Base-by-base conservation (phyloP, 2,329 filamentous ascomycete genomes). In the Neofusicoccum laricinum region DNA sequence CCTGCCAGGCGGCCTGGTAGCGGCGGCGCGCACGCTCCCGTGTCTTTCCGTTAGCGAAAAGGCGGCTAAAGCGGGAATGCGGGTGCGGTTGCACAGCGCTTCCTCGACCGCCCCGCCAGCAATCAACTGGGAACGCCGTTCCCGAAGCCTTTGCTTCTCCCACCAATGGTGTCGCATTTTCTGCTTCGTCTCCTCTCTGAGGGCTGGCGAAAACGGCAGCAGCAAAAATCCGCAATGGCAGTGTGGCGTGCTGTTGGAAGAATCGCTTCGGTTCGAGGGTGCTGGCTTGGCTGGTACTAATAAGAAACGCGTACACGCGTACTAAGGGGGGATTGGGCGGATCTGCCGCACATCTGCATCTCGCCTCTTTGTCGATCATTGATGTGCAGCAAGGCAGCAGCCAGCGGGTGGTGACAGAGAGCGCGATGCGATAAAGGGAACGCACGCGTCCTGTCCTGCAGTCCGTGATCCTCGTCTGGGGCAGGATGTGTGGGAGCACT, bases 311-410 rank as follows among this genome's bases (percentile, higher is more conserved):
- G 55, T 45, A 46, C 41, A 59, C 55, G 41, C 55, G 41, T 59
- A 8, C 55, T 59, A 21, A 36, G 49, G 49, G 49, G 32, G 7
- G 46, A 51, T 15, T 32, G 32, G n/a, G 41, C 36, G 25, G 55
- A 59, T 59, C 55, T 45, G 30, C 55, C 41, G 55, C 55, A 59
- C 55, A 59, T 59, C 55, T 21, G 43, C 55, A 59, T 59, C 30
- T 59, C 55, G 55, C 40, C 25, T 59, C 40, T 17, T 19, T 15
- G 55, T 45, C 55, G 55, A 59, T 59, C 55, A 59, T 59, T 19
- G 25, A 41, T 38, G 34, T 40, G 38, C 38, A 21, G 38, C 38
- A 57, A 43, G 25, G 53, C 41, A 46, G 49, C 25, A 51, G 49
- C 32, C 49, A 3, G 49, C 2, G 14, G 15, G 49, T 36, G 49